A percentile compares a stretch with the other conserved stretches of the same genome.
Evolutionary conservation across 2,329 filamentous ascomycete genomes (phyloP).

Genomic region (Keithomyces neogunnii): DNA sequence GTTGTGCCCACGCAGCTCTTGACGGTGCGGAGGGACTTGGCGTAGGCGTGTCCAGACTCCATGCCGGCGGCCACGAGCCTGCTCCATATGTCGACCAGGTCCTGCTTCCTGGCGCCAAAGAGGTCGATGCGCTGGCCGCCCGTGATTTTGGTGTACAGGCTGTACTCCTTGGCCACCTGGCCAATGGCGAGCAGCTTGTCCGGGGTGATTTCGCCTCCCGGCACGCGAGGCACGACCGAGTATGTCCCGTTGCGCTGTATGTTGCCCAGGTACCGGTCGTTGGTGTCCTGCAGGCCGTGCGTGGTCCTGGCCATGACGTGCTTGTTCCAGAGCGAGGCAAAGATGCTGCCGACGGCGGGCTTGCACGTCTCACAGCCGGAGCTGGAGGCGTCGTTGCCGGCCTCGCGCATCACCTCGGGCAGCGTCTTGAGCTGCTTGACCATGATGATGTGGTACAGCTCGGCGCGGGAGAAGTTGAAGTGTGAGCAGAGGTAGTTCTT

Average conservation of each 20-base stretch:
- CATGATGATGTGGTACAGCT: constrained; percentile 84
- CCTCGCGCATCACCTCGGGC: constrained; percentile 67
- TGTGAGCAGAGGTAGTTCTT: constrained; percentile 81
- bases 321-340: constrained; percentile 74
- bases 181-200: constrained; percentile 80
- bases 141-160: constrained; percentile 85
- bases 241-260: constrained; percentile 90
- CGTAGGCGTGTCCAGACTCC: constrained; percentile 87
- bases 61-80: constrained; percentile 74
- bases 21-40: constrained; percentile 79
- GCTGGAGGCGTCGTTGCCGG: constrained; percentile 62
- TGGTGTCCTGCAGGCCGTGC: constrained; percentile 80
- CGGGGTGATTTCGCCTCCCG: constrained; percentile 79
- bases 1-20: constrained; percentile 89
- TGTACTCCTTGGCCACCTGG: constrained; percentile 74
- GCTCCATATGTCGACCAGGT: constrained; percentile 75
- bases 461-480: constrained; percentile 74
- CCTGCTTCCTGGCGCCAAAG: constrained; percentile 85
- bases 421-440: constrained; percentile 71
- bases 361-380: constrained; percentile 83
- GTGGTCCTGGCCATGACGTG: constrained; percentile 66
- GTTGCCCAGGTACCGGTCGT: constrained; percentile 80
- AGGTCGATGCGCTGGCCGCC: constrained; percentile 87
- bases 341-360: constrained; percentile 71
- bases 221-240: constrained; percentile 75